Evolutionary conservation across 2,329 filamentous ascomycete genomes (phyloP).

Genomic region (Cercospora janseana): DNA sequence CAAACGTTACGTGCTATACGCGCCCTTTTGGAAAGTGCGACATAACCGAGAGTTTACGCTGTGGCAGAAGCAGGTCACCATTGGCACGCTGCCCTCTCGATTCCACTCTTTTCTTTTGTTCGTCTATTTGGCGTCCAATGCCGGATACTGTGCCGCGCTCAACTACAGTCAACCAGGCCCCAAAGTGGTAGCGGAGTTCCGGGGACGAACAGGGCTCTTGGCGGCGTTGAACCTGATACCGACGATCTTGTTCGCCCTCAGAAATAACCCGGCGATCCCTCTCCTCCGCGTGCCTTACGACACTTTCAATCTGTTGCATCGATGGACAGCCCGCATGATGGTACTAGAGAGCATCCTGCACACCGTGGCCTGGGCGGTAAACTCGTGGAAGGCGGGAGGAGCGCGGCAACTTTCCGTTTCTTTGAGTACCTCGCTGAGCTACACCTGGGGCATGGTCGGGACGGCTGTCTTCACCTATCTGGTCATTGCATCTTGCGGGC

Average conservation of each 20-base stretch:
- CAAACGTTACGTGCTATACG: constrained; percentile 63
- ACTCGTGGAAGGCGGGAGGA: constrained; percentile 60
- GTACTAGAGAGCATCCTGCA: constrained; percentile 69
- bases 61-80: constrained; percentile 60
- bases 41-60: constrained; percentile 59
- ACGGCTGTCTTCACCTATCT: constrained; percentile 68
- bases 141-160: constrained; percentile 72
- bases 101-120: constrained; percentile 70
- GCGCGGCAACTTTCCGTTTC: constrained; percentile 57
- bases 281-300: constrained; percentile 88
- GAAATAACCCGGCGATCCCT: constrained; percentile 88
- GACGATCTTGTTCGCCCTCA: constrained; percentile 78
- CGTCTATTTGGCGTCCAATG: constrained; percentile 68
- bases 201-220: constrained; percentile 80
- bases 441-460: constrained; percentile 62
- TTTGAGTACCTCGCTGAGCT: constrained; percentile 61
- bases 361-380: constrained; percentile 69
- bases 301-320: constrained; percentile 87
- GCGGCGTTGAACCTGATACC: constrained; percentile 89
- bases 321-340: constrained; percentile 76
- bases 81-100: constrained; percentile 70
- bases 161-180: constrained; percentile 46
- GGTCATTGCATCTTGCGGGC: constrained; percentile 70
- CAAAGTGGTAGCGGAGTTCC: constrained; percentile 73
- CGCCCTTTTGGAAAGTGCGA: constrained; percentile 69